These are phyloP conservation scores for Talaromyces sp. DNA, from an alignment of 2,329 filamentous ascomycete species.

Conservation along the genomic window DNA sequence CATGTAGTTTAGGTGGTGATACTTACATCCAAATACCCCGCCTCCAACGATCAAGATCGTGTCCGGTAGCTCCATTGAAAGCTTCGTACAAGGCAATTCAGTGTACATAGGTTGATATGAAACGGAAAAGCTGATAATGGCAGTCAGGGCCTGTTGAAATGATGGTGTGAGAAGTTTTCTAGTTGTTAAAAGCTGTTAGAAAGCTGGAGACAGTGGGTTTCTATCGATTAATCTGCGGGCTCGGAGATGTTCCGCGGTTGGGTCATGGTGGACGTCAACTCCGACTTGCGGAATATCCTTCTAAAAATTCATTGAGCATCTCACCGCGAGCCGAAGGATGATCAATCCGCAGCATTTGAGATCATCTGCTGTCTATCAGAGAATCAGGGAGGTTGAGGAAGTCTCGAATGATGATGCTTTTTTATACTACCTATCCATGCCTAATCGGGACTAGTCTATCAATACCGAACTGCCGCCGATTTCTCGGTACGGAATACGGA, in stretches of 20 bases:
- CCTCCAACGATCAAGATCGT: constrained; percentile 40
- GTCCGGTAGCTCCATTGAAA: constrained; percentile 23
- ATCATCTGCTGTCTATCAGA: background rate
- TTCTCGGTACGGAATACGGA: background rate
- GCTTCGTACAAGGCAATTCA: background rate
- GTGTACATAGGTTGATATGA: background rate
- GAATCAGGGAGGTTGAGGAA: background rate
- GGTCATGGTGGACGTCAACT: background rate
- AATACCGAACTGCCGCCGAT: too few species aligned
- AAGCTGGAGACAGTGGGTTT: background rate
- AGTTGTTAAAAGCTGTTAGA: background rate
- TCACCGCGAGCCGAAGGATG: background rate
- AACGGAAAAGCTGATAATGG: background rate
- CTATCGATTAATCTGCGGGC: background rate
- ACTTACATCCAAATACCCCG: constrained; percentile 42
- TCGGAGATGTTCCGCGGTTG: background rate
- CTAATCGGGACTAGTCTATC: background rate
- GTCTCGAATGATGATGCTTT: background rate
- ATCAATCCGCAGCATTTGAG: background rate
- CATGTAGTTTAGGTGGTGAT: background rate
- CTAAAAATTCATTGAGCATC: background rate
- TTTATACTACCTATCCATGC: background rate
- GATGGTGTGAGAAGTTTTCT: background rate
- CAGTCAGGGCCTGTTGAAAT: background rate
- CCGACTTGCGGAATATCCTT: background rate